Evolutionary conservation across 2,329 filamentous ascomycete genomes (phyloP), one percentile per base, ranked within the genome.

Genomic region (Penicillium olsonii): DNA sequence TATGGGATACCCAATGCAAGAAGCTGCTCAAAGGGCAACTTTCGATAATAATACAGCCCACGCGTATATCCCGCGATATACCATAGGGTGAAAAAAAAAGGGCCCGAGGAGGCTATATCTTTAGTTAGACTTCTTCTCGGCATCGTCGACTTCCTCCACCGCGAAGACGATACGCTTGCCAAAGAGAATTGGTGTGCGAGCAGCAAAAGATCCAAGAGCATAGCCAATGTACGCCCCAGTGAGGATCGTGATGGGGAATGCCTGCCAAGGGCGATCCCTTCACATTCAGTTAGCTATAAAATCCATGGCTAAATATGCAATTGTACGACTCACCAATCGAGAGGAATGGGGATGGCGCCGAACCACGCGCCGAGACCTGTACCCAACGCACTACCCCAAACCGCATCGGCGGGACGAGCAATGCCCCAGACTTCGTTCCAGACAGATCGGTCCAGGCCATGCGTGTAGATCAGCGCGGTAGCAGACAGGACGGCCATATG

Each of bases 251-350:
- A 97, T 87, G 0, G 94, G 94, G 88, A 92, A 99, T 70, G 87
- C 89, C 81, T 99, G 94, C 94, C 94, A 99, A 61, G 95, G 91
- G n/a, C 94, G 85, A 69, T 99, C 94, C 81, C 79, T 81, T 55
- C 3, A 33, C n/a, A 3, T 18, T 24, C 27, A 34, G 31, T 58
- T 42, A 58, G 53, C 26, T 11, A 7, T 15, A 29, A 14, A 7
- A n/a, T n/a, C n/a, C n/a, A 17, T 15, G 11, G 20, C 26, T 10
- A 8, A 18, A 22, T 15, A 42, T 15, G 11, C n/a, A 39, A 35
- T 9, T 17, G n/a, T 26, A n/a, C 38, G 34, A 71, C 75, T 60
- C 55, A 82, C 92, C 92, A 97, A 69, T 99, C 94, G 59, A 99
- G 76, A 2, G 94, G 94, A 61, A 99, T 97, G 0, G 95, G 94